Conservation (phyloP, 2,329 filamentous ascomycete genomes). For the Sporothrix phasma region DNA sequence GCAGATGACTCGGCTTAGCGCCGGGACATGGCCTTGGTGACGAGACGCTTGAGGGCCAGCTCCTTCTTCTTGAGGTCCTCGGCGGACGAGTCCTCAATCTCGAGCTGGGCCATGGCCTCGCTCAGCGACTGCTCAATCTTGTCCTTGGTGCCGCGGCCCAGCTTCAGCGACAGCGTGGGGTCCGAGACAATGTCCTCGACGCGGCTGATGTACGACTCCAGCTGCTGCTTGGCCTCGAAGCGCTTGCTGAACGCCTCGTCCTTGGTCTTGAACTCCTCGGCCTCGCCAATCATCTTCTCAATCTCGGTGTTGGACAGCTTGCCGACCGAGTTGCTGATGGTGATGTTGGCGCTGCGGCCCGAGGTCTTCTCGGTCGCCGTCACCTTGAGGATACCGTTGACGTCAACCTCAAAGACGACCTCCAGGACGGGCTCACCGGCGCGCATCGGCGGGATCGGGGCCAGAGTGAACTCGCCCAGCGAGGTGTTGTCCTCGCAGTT, state of each 20-base stretch:
- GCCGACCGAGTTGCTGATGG: constrained; percentile 98
- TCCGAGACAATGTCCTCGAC: constrained; percentile 99
- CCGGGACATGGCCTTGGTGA: constrained; percentile 96
- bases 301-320: constrained; percentile 94
- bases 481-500: constrained; percentile 99
- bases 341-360: constrained; percentile 97
- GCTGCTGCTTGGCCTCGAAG: constrained; percentile 97
- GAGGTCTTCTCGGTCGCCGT: constrained; percentile 98
- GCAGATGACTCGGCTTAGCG: constrained; percentile 44
- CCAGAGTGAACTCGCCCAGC: constrained; percentile 91
- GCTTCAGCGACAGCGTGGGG: constrained; percentile 88
- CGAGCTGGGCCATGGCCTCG: constrained; percentile 95
- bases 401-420: constrained; percentile 97
- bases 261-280: constrained; percentile 96
- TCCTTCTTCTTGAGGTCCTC: constrained; percentile 99
- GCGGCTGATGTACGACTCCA: constrained; percentile 96
- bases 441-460: constrained; percentile 77
- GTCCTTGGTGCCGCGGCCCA: constrained; percentile 98
- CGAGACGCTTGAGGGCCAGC: constrained; percentile 89
- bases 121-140: constrained; percentile 97
- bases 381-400: constrained; percentile 99
- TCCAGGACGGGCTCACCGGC: constrained; percentile 95
- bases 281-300: constrained; percentile 94
- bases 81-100: constrained; percentile 81
- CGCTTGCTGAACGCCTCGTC: constrained; percentile 99